Base-by-base conservation (phyloP, 2,329 filamentous ascomycete species). In the Pseudogymnoascus sp. region DNA sequence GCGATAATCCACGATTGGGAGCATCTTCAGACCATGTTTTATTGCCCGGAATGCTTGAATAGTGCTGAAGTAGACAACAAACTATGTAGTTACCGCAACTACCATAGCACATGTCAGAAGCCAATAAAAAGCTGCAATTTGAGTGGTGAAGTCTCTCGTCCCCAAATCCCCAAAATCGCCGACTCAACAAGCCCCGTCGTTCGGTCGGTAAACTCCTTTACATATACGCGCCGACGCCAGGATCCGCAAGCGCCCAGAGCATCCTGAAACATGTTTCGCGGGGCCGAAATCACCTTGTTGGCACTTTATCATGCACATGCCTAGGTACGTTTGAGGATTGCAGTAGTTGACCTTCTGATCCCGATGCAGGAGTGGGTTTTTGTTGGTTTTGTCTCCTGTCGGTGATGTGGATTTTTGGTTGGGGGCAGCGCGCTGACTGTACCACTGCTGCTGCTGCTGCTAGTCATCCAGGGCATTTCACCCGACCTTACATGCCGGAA, bases 151-250 rank as follows among this genome's bases (percentile, higher is more conserved):
- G 45, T 52, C 25, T 52, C 45, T 31, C 45, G 6, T 8, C 25
- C 25, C n/a, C 11, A 16, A 25, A 5, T 31, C 8, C 25, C 25
- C 25, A 16, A 31, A 25, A 9, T 52, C 25, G 14, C 45, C 43
- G 23, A 9, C 23, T 49, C 45, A 52, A 18, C 45, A 52, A 31
- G 38, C 8, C 12, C 14, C n/a, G 45, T 52, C 45, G 14, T 52
- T 31, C 25, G 4, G 14, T 52, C 25, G 45, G 45, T 52, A 52
- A 52, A 52, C 25, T 18, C 45, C 45, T n/a, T 12, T 25, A 31
- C 45, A 52, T 52, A 52, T 52, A 52, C 45, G 45, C 45, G 45
- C 45, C 45, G 45, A 52, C 23, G 23, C 45, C 45, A 52, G 23
- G 45, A 52, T 52, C 23, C 25, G 45, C 45, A 52, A 52, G 45